Percentiles rank a stretch among this genome's conserved stretches.
phyloP scores from a whole-genome alignment of 371 early-diverging fungal species.

The Fennellomyces sp. region DNA sequence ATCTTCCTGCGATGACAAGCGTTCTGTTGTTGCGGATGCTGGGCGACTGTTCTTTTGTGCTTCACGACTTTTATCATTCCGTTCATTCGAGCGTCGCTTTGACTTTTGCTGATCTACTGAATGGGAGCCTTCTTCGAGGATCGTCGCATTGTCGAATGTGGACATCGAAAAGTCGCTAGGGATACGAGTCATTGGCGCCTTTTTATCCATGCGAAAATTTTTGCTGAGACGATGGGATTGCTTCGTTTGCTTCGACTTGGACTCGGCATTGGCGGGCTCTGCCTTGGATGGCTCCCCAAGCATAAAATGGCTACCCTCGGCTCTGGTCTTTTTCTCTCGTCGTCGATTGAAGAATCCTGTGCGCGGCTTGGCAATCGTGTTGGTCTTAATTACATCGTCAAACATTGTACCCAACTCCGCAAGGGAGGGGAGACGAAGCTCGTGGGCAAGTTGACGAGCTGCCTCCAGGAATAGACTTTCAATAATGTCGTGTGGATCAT shows the following conservation, averaged over 20 bases:
- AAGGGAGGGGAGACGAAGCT: conserved; percentile 21
- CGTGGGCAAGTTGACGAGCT: conserved; percentile 28
- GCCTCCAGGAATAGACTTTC: conserved; percentile 26
- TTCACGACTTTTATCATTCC: background rate
- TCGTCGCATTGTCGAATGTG: conserved; percentile 2
- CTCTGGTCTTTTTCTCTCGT: background rate
- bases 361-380: conserved; percentile 17
- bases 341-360: background rate
- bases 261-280: no score
- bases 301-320: background rate
- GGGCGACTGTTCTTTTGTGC: background rate
- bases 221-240: background rate
- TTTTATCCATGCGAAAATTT: background rate
- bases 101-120: no score
- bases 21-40: background rate
- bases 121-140: conserved; percentile 5
- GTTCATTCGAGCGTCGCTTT: background rate
- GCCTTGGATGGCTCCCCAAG: background rate
- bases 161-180: background rate
- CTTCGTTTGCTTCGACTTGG: no score
- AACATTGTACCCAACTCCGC: conserved; percentile 35
- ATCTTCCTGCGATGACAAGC: background rate
- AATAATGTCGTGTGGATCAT: conserved; percentile 10
- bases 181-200: background rate
- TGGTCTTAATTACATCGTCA: conserved; percentile 31